Conservation (phyloP, 208 protist genomes). For the Crithidia brevicula region DNA sequence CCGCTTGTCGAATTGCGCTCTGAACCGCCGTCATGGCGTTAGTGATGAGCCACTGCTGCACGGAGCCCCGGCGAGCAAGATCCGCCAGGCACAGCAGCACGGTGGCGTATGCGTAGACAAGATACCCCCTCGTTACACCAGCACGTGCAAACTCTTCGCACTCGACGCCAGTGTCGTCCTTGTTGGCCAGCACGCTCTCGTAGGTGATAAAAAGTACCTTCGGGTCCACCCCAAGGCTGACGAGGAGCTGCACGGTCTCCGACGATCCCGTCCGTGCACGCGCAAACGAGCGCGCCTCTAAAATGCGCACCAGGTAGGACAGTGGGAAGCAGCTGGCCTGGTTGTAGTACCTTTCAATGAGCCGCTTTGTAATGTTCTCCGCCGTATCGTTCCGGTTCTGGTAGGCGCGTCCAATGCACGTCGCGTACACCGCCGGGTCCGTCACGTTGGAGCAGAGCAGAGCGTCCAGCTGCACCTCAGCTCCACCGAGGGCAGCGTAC, state of each 20-base stretch:
- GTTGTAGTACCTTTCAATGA: constrained; percentile 63
- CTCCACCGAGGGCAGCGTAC: constrained; percentile 80
- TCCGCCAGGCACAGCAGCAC: constrained; percentile 53
- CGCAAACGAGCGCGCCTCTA: constrained; percentile 62
- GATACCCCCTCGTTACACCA: constrained; percentile 36
- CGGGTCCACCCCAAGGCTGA: constrained; percentile 62
- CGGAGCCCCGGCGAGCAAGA: constrained; percentile 38
- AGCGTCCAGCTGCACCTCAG: constrained; percentile 87
- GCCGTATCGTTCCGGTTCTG: constrained; percentile 42
- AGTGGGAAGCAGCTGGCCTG: constrained; percentile 65
- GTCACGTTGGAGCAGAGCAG: constrained; percentile 59
- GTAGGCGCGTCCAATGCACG: constrained; percentile 67
- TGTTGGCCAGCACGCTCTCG: constrained; percentile 55
- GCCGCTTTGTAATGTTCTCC: constrained; percentile 60
- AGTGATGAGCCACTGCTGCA: constrained; percentile 35
- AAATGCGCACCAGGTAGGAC: constrained; percentile 62
- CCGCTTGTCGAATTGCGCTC: constrained; percentile 25
- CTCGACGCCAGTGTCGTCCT: constrained; percentile 43
- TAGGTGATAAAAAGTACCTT: constrained; percentile 76
- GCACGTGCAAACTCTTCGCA: constrained; percentile 31
- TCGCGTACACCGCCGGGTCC: constrained; percentile 62
- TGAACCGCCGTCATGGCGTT: constrained; percentile 29
- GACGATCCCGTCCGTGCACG: constrained; percentile 47
- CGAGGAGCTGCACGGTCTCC: constrained; percentile 64
- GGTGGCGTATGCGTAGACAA: constrained; percentile 71